Evolutionary conservation across 2,329 filamentous ascomycete genomes (phyloP).

Genomic region (Exophiala sp.): DNA sequence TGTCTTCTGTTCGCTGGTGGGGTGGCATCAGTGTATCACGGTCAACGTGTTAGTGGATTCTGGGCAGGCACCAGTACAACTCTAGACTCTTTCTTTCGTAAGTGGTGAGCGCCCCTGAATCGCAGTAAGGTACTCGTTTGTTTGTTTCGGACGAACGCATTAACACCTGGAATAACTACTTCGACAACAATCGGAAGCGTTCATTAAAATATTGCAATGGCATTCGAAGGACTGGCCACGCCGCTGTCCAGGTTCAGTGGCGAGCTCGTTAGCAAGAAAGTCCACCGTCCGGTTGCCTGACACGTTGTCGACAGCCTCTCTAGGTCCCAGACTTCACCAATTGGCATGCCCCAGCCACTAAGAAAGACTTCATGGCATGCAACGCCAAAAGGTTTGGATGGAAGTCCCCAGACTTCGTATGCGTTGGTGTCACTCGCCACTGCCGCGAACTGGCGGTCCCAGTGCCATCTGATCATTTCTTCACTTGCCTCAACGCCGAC

Average conservation of each 20-base stretch:
- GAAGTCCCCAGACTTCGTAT: neutral
- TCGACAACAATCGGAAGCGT: no score
- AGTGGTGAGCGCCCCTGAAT: no score
- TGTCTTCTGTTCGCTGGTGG: no score
- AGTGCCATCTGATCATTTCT: slow-evolving; percentile 1
- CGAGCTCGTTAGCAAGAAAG: slow-evolving; percentile 46
- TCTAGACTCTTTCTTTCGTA: no score
- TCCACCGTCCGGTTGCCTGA: slow-evolving; percentile 31
- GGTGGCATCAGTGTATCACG: no score
- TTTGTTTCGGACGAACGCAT: no score
- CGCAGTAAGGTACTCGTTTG: no score
- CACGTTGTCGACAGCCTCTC: slow-evolving; percentile 38
- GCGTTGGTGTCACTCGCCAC: neutral
- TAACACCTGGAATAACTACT: no score
- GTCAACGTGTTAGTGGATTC: no score
- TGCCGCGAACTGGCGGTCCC: neutral
- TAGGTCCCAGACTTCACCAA: slow-evolving; percentile 33
- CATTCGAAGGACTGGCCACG: slow-evolving; percentile 24
- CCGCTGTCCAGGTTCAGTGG: slow-evolving; percentile 22
- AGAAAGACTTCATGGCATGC: neutral
- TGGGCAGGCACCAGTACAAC: no score
- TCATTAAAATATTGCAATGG: slow-evolving; percentile 19
- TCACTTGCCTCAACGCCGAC: neutral
- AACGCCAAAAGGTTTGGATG: neutral
- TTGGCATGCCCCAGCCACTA: slow-evolving; percentile 27